Percentiles rank a stretch among this genome's conserved stretches.
phyloP scores from a whole-genome alignment of 1,284 basidiomycete species.

The Hemileia vastatrix region DNA sequence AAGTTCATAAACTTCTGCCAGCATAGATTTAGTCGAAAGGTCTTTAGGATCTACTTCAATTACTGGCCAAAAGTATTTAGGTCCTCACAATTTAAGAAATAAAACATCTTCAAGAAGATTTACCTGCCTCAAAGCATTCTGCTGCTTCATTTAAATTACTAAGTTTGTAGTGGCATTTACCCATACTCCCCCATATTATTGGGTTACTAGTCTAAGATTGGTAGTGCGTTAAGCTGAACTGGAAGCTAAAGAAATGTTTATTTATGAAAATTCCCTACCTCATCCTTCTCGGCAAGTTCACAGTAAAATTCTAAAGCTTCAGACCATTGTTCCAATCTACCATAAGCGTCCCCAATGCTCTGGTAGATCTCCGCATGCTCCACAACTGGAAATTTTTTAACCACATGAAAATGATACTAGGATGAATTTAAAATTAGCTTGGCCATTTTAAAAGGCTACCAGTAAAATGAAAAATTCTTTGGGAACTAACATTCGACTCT shows the following conservation, averaged over 20 bases:
- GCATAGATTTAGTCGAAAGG: constrained; percentile 71
- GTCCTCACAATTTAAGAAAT: constrained; percentile 1
- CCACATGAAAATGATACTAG: constrained; percentile 16
- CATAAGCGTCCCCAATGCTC: constrained; percentile 18
- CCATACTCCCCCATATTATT: constrained; percentile 15
- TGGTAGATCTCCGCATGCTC: constrained; percentile 3
- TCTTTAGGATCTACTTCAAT: constrained; percentile 61
- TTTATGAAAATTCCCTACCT: background rate
- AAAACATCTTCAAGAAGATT: constrained; percentile 27
- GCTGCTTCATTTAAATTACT: constrained; percentile 64
- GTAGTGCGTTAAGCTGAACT: background rate
- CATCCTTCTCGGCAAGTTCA: constrained; percentile 18
- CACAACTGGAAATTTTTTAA: constrained; percentile 1
- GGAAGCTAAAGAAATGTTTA: background rate
- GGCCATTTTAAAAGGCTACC: background rate
- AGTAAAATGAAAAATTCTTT: background rate
- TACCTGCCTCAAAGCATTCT: constrained; percentile 72
- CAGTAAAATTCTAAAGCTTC: constrained; percentile 20
- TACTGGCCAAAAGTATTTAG: constrained; percentile 55
- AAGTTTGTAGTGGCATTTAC: constrained; percentile 52
- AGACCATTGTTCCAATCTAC: constrained; percentile 6
- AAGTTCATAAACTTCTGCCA: constrained; percentile 76
- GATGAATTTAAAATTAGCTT: background rate
- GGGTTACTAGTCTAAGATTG: constrained; percentile 15
- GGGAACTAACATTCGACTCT: constrained; percentile 62